phyloP scores from a whole-genome alignment of 805 yeast species.

The Tanozyma kutaoensis region DNA sequence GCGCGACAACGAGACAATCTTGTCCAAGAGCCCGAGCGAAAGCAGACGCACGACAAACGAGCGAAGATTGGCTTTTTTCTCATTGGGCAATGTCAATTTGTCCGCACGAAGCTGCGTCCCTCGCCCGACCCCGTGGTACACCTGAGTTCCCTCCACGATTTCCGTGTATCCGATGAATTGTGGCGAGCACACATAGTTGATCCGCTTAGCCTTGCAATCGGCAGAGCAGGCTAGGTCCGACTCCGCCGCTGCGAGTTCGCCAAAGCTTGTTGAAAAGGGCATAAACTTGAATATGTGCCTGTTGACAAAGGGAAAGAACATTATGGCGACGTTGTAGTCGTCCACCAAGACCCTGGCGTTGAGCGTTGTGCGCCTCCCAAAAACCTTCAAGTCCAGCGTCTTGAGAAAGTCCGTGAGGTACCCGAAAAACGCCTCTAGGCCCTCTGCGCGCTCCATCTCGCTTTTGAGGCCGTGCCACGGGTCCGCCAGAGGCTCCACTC shows the following conservation, averaged over 20 bases:
- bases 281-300: constrained; percentile 10
- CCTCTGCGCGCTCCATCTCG: constrained; percentile 5
- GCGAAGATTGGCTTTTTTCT: constrained; percentile 1
- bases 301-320: constrained; percentile 18
- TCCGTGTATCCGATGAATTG: constrained; percentile 5
- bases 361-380: constrained; percentile 10
- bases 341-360: constrained; percentile 9
- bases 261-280: constrained; percentile 13
- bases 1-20: neutral
- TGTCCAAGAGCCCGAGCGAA: constrained; percentile 1
- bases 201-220: constrained; percentile 2
- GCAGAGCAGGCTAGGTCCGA: constrained; percentile 1
- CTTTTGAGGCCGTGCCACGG: constrained; percentile 5
- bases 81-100: constrained; percentile 2
- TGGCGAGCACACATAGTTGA: constrained; percentile 2
- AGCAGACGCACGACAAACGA: constrained; percentile 6
- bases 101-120: neutral
- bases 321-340: constrained; percentile 16
- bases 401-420: constrained; percentile 6
- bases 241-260: constrained; percentile 6
- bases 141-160: constrained; percentile 1
- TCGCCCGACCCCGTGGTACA: constrained; percentile 1
- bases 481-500: constrained; percentile 1
- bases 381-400: constrained; percentile 6
- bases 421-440: constrained; percentile 5